Evolutionary conservation across 495 filamentous ascomycete genomes (phyloP), one percentile per base, ranked within the genome.

Genomic region (Hyphodiscus hymeniophilus): DNA sequence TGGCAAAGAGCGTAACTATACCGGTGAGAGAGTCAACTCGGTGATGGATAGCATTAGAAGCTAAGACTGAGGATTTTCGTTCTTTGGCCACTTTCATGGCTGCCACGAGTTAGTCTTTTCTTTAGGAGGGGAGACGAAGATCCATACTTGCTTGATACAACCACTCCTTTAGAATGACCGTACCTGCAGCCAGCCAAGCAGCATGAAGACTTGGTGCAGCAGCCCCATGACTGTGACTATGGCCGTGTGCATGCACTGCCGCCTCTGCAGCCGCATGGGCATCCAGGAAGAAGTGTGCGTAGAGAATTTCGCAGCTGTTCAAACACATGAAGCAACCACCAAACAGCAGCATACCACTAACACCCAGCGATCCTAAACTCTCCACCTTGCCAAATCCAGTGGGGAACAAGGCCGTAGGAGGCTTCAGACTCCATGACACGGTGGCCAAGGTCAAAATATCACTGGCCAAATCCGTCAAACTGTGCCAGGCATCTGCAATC

Each of bases 371-470:
- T 11, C 92, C 92, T 63, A 98, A 69, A 57, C 87, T 92, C 69
- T 98, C 92, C n/a, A 98, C 75, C 69, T 98, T 98, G 50, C 92
- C 92, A 59, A 94, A 98, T 4, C 92, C 92, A 57, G 77, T 74
- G 13, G 92, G 92, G 63, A 95, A 97, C 28, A 75, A 72, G 26
- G 80, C 74, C 12, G 84, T 87, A 1, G 92, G 90, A 18, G 85
- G 81, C 52, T 82, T 85, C 28, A 96, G 64, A 30, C 88, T 90
- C 81, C 87, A 94, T 1, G 89, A 84, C 42, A 98, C 88, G 22
- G 92, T 98, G 6, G 84, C 85, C 28, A 98, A 72, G 1, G 92
- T 98, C 60, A 96, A 78, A 57, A 97, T 74, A 65, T 98, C 92
- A 35, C 88, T 94, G 44, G 95, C 87, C 16, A 98, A 75, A 67